Base-by-base conservation (phyloP, 164 flowering plant genomes). In the Magnolia officinalis region DNA sequence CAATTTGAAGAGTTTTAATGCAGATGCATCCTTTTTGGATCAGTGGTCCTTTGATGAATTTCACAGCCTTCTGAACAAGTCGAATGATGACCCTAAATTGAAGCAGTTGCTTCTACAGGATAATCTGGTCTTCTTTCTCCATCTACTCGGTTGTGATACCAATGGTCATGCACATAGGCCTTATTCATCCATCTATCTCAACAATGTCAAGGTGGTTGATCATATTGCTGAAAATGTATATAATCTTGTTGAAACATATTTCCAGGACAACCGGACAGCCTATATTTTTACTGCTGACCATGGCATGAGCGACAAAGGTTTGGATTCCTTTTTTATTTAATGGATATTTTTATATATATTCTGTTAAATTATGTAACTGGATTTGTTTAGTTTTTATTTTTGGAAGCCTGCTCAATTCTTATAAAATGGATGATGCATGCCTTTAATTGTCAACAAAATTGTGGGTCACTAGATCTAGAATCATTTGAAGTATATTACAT, bases 281-380 rank as follows among this genome's bases (percentile, higher is more conserved):
- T 95, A 90, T 82, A 80, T 95, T 75, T 95, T 95, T 80, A 93
- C 99, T n/a, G 99, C 99, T 74, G 99, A 95, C 84, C 99, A 95
- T 88, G 99, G 99, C 80, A 95, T 95, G 98, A 90, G 92, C 73
- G 99, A 95, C 87, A 93, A 95, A 95, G 99, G 99, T 95, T 65
- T 16, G 84, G 63, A 74, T 31, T 67, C 24, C 66, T 67, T 79
- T 67, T 50, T 31, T 8, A 49, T 13, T 73, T 73, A n/a, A 68
- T 68, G 71, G 71, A 16, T 24, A 37, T 65, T 23, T 52, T 7
- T 14, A 7, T 52, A 14, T 52, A 14, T 16, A 55, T 55, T 11
- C 18, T 55, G 31, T 19, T 6, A 13, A 29, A 7, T 68, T 24
- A 29, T 68, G 19, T 13, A 31, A 68, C n/a, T 68, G 49, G 71